Evolutionary conservation across 192 early-diverging fungal genomes (phyloP), one percentile per base, ranked within the genome.

Genomic region (Backusella liffmaniae): DNA sequence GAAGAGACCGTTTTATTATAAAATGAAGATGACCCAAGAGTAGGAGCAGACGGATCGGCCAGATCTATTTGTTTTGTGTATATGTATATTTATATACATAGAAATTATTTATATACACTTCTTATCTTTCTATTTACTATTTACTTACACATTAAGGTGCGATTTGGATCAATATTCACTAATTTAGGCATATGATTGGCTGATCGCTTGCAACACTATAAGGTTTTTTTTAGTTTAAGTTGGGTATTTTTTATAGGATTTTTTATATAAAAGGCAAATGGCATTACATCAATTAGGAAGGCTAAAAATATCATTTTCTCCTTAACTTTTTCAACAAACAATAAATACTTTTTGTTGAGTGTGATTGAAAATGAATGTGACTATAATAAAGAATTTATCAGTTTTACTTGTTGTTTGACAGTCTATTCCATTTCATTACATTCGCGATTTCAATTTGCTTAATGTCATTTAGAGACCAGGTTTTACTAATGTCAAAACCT

Each of bases 401-500:
- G n/a, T 65, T 32, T 16, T 49, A 5, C 18, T 6, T 49, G 41
- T 0, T 41, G 5, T 34, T 9, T 41, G n/a, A 29, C 30, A 29
- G 29, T 5, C 12, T 26, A 35, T 21, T n/a, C 15, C 37, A 42
- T 29, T 15, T 39, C 26, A 74, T 80, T 87, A 89, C 87, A 76
- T 90, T 86, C 67, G 88, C 73, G 34, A 82, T 79, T 78, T 87
- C 83, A 13, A 88, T 79, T 18, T 76, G 77, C 36, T 80, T 79
- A 37, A 90, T 82, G 70, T 90, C 83, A 66, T 90, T 87, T 59
- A 90, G 73, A 53, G 81, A 72, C 88, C 88, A 90, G 1, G 86
- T 79, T 72, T 83, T 88, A 46, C 86, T 86, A 56, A 88, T 85
- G 35, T 84, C 80, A 69, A 86, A 90, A 8, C 79, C 82, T 9